Evolutionary conservation across 1,284 basidiomycete species (phyloP).

Genomic region (Violaceomyces palustris): DNA sequence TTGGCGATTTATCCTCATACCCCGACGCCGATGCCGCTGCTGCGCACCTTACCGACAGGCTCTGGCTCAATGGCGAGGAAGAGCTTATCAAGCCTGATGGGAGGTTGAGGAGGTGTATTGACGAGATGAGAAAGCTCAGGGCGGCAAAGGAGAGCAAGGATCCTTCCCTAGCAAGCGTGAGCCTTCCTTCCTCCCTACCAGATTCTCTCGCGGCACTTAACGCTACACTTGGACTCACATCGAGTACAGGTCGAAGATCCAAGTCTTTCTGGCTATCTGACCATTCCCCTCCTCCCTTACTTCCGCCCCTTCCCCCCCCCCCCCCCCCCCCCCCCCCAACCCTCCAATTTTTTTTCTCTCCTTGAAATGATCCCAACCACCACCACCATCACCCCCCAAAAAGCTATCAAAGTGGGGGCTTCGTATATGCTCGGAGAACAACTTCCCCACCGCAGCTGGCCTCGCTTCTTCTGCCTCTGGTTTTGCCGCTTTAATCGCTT

Average conservation of each 20-base stretch:
- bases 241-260: too few relatives aligned
- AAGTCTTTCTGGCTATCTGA: too few relatives aligned
- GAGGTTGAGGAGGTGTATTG: slow-evolving; percentile 77
- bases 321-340: too few relatives aligned
- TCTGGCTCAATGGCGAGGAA: slow-evolving; percentile 92
- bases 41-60: slow-evolving; percentile 59
- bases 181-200: too few relatives aligned
- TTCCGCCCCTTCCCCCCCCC: too few relatives aligned
- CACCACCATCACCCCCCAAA: slow-evolving; percentile 23
- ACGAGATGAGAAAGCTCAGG: slow-evolving; percentile 76
- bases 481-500: slow-evolving; percentile 88
- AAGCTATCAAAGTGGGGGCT: slow-evolving; percentile 44
- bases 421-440: slow-evolving; percentile 88
- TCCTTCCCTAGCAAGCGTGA: slow-evolving; percentile 33
- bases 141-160: slow-evolving; percentile 63
- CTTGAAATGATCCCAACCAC: neutral
- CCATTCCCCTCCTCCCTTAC: too few relatives aligned
- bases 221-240: neutral
- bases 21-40: slow-evolving; percentile 5
- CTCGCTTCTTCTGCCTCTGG: slow-evolving; percentile 95
- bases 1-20: too few relatives aligned
- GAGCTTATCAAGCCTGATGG: slow-evolving; percentile 80
- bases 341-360: neutral
- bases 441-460: slow-evolving; percentile 97
- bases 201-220: neutral